phyloP scores from a whole-genome alignment of 2,329 filamentous ascomycete genomes.

The Aspergillus melleus region DNA sequence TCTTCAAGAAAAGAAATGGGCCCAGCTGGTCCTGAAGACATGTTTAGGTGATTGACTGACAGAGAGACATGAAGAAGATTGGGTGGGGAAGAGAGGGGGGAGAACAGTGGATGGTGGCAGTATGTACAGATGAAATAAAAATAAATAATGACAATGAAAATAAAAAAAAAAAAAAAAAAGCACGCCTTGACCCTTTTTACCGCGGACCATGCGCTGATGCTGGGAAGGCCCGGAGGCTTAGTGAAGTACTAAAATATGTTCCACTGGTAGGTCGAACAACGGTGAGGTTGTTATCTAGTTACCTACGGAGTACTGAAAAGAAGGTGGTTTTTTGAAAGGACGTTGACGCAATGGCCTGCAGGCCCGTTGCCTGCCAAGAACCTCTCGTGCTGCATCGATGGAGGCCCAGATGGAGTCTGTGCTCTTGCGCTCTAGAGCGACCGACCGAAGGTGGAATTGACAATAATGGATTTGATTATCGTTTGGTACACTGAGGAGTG shows the following conservation, averaged over 20 bases:
- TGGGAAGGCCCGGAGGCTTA: neutral
- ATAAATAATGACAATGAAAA: too few species aligned
- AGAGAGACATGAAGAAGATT: neutral
- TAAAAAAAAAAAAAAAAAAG: neutral
- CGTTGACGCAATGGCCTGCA: constrained; percentile 17
- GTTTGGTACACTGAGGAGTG: too few species aligned
- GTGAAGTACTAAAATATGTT: neutral
- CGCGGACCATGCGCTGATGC: neutral
- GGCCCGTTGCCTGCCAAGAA: constrained; percentile 17
- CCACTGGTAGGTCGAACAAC: neutral
- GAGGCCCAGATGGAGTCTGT: constrained; percentile 17
- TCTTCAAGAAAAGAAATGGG: neutral
- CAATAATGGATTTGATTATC: neutral
- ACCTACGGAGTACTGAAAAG: neutral
- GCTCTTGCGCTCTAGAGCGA: constrained; percentile 11
- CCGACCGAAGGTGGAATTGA: constrained; percentile 6
- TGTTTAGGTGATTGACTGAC: too few species aligned
- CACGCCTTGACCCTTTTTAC: constrained; percentile 2
- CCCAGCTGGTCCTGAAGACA: neutral
- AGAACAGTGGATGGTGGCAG: too few species aligned
- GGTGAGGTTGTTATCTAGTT: neutral
- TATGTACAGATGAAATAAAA: neutral
- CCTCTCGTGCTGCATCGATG: constrained; percentile 11
- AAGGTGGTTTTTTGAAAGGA: neutral
- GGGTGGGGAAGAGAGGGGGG: neutral